Evolutionary conservation across 2,329 filamentous ascomycete genomes (phyloP), one percentile per base, ranked within the genome.

Genomic region (Diaporthe vexans): DNA sequence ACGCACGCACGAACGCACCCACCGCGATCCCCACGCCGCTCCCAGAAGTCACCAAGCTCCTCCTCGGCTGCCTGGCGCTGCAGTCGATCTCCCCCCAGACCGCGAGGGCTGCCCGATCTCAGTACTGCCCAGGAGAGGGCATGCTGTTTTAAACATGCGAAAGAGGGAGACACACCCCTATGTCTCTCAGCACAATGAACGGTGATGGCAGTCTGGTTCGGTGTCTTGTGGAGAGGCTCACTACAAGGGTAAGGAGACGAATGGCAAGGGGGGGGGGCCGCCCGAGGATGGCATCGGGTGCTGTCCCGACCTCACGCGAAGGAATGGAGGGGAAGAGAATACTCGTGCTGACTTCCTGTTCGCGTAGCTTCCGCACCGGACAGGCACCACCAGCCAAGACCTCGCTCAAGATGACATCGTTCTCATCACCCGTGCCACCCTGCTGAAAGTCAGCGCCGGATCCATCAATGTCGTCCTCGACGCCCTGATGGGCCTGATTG

Each of bases 221-320:
- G 83, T 90, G 88, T 81, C 86, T 92, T 78, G 89, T 92, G 80
- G 89, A 91, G 82, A 89, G 90, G 82, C 86, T 92, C 78, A 88
- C 89, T 76, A 89, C 89, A 76, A 88, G 90, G 86, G 91, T 92
- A 87, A 78, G 81, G 43, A 29, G n/a, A 11, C 73, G 68, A 76
- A 76, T 21, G 57, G 43, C 33, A 51, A 19, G 17, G 48, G 40
- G 40, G 40, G 46, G 13, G 10, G 46, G 29, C 15, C 35, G 33
- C 17, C 46, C 46, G 33, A 35, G 46, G n/a, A 43, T 24, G 29
- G 40, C 43, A 17, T 37, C 19, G 63, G 46, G 37, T 37, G 29
- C 61, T 54, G n/a, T 51, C 56, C 40, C 29, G 21, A 63, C 29
- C 46, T 52, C 21, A 26, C 37, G 48, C 63, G 63, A 68, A 54